Conservation (phyloP, 2,329 filamentous ascomycete genomes). For the Phialophora expanda region DNA sequence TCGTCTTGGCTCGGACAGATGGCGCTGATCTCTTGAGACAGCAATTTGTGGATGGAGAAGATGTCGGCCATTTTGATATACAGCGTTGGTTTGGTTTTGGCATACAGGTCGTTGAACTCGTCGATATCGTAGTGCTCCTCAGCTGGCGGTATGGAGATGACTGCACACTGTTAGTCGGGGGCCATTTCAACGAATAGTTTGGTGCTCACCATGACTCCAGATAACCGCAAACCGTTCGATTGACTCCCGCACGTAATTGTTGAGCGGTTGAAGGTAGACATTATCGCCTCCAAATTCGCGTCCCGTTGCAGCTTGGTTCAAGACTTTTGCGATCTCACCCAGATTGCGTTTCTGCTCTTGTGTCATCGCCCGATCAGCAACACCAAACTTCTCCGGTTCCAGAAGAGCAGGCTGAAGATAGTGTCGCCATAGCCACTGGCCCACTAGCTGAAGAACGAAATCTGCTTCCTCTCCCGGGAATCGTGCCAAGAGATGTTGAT, state of each 20-base stretch:
- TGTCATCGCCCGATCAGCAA: constrained; percentile 85
- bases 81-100: constrained; percentile 94
- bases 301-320: constrained; percentile 86
- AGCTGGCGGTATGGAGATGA: constrained; percentile 83
- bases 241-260: constrained; percentile 86
- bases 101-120: constrained; percentile 97
- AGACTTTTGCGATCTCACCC: constrained; percentile 85
- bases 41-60: constrained; percentile 90
- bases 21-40: constrained; percentile 75
- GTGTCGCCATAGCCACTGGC: constrained; percentile 90
- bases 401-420: constrained; percentile 89
- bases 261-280: constrained; percentile 92
- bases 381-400: constrained; percentile 90
- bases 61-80: constrained; percentile 99
- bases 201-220: constrained; percentile 65
- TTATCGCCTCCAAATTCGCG: constrained; percentile 92
- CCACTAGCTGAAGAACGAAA: constrained; percentile 79
- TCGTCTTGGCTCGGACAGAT: constrained; percentile 85
- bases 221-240: constrained; percentile 78
- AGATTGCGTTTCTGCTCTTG: constrained; percentile 93
- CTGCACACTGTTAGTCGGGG: constrained; percentile 49
- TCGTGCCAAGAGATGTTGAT: constrained; percentile 73
- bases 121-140: constrained; percentile 97
- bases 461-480: constrained; percentile 82
- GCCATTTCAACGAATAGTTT: background rate